Base-by-base conservation (phyloP, 2,329 filamentous ascomycete species). In the Apiospora arundinis region DNA sequence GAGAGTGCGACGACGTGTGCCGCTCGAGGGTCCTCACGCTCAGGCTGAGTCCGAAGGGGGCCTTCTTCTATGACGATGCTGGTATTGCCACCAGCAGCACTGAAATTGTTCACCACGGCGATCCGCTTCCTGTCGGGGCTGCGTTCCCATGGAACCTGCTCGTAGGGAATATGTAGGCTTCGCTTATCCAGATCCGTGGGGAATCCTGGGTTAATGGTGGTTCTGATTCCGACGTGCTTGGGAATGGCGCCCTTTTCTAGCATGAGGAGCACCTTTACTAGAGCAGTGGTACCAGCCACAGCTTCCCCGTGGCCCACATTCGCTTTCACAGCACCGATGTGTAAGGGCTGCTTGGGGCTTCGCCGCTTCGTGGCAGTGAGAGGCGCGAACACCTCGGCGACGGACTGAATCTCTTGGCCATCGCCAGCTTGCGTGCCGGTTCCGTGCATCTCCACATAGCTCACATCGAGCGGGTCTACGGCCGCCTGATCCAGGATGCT, bases 351-450 rank as follows among this genome's bases (percentile, higher is more conserved):
- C 16, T 45, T 45, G 42, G 14, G 5, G 37, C 37, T 40, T 5
- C 44, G 44, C 70, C 79, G 84, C 83, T 75, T 86, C 81, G 70
- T 84, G 82, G n/a, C n/a, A n/a, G n/a, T n/a, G n/a, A 37, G 82
- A 16, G 86, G 86, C 63, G 88, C 89, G 74, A 92, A 92, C 8
- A 88, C 83, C 48, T 88, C 85, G 28, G 85, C 84, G 65, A 92
- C 88, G 0, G 88, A 90, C 2, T 86, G 84, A 85, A 91, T 90
- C 78, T 93, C 91, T 88, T 88, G 25, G 2, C 86, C 86, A 77
- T 94, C 92, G 70, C 92, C 92, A 45, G 90, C 92, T 77, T 93
- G 90, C 0, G 91, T 93, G 56, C 91, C 91, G 4, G 91, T 93
- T 8, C 91, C 91, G 77, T 93, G 91, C 84, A 92, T 88, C 77